Evolutionary conservation across 2,329 filamentous ascomycete genomes (phyloP).

Genomic region (Pseudogymnoascus sp.): DNA sequence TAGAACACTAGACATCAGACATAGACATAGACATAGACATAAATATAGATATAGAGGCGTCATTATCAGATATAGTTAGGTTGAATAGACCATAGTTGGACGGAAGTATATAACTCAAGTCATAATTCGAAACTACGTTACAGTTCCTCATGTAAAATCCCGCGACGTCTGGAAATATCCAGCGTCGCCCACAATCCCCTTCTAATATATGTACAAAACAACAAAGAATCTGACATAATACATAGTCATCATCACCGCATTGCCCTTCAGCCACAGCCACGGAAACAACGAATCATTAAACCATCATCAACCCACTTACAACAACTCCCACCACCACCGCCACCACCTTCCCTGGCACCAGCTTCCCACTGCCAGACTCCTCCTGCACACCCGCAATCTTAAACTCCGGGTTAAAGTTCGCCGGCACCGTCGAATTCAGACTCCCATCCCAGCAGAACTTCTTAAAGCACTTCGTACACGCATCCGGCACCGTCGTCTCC

Average conservation of each 20-base stretch:
- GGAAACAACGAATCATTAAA: not conserved
- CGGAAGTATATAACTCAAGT: no score
- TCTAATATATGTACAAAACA: not conserved
- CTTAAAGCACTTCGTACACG: conserved; percentile 69
- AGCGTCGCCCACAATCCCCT: not conserved
- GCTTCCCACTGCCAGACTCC: not conserved
- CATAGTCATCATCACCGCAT: not conserved
- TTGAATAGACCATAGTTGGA: no score
- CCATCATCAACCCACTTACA: not conserved
- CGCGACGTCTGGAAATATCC: not conserved
- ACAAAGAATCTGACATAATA: not conserved
- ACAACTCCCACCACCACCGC: not conserved
- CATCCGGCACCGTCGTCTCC: conserved; percentile 56
- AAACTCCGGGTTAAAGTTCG: conserved; percentile 19
- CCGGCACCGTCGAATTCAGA: conserved; percentile 17
- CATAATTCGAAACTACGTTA: not conserved
- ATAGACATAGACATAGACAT: not conserved
- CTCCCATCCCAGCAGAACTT: conserved; percentile 86
- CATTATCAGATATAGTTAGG: not conserved
- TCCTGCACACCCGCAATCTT: not conserved
- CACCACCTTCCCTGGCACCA: not conserved
- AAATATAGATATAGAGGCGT: not conserved
- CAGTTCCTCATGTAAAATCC: not conserved
- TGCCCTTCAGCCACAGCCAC: not conserved
- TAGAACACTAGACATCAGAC: not conserved